phyloP scores from a whole-genome alignment of 257 asterid genomes.

The Capsicum baccatum region DNA sequence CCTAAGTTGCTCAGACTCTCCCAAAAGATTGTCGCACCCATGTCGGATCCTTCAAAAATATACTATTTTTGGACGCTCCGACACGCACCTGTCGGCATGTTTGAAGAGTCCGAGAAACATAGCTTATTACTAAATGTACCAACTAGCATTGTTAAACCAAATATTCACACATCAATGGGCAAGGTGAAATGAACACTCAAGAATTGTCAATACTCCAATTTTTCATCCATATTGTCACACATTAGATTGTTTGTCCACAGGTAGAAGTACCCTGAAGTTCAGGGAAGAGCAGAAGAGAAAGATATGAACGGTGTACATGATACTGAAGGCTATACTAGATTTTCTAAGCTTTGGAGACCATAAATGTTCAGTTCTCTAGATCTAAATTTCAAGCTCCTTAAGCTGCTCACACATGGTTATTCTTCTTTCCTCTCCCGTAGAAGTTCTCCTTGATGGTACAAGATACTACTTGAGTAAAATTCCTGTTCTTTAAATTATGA shows the following conservation, averaged over 20 bases:
- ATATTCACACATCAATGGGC: constrained; percentile 13
- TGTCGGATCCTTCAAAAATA: no score
- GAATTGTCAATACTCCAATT: neutral
- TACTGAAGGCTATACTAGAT: neutral
- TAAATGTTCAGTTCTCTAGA: neutral
- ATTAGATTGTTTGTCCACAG: neutral
- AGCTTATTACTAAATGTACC: neutral
- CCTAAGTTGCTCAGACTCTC: no score
- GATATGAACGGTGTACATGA: neutral
- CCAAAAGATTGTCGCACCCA: no score
- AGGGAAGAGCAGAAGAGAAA: neutral
- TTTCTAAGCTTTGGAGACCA: neutral
- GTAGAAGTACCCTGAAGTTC: neutral
- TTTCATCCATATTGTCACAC: constrained; percentile 14
- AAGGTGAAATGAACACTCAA: neutral
- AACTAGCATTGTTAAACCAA: neutral
- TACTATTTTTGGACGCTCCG: no score
- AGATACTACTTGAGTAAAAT: neutral
- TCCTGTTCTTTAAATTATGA: neutral
- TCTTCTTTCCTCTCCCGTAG: neutral
- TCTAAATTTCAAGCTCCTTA: constrained; percentile 7
- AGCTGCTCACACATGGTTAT: neutral
- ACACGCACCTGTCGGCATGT: no score
- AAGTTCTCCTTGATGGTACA: neutral
- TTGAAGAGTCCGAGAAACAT: no score